phyloP scores from a whole-genome alignment of 176 grass and related monocot genomes.

The Oryza punctata region DNA sequence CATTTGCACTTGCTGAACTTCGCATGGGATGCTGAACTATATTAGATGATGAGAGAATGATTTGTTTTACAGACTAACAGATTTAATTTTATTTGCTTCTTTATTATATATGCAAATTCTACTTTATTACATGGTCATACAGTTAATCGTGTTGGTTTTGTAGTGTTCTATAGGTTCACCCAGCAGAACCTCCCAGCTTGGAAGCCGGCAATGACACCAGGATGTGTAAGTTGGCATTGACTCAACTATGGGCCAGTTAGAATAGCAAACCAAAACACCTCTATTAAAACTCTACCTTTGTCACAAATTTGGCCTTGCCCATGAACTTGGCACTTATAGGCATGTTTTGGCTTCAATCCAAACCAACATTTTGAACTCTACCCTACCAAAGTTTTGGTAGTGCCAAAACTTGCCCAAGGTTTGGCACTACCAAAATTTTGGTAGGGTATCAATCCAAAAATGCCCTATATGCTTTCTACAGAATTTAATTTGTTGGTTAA shows the following conservation, averaged over 20 bases:
- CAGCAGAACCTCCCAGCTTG: conserved; percentile 92
- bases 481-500: neutral
- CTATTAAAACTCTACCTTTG: too few species aligned
- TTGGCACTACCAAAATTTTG: too few species aligned
- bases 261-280: too few species aligned
- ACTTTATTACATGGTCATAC: neutral
- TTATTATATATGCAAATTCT: neutral
- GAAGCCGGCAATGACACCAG: conserved; percentile 77
- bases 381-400: too few species aligned
- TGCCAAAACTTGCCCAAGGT: too few species aligned
- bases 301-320: too few species aligned
- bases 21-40: neutral
- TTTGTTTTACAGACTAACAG: neutral
- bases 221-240: conserved; percentile 60
- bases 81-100: neutral
- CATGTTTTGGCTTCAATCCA: too few species aligned
- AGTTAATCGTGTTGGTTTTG: conserved; percentile 33
- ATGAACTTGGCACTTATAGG: too few species aligned
- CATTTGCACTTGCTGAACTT: neutral
- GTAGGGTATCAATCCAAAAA: too few species aligned
- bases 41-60: neutral
- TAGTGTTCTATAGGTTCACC: conserved; percentile 84
- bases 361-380: too few species aligned
- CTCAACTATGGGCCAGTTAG: too few species aligned
- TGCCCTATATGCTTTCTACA: neutral